These are phyloP conservation scores for Sonneratia caseolaris DNA, from an alignment of 345 rosid genomes.

Conservation along the genomic window DNA sequence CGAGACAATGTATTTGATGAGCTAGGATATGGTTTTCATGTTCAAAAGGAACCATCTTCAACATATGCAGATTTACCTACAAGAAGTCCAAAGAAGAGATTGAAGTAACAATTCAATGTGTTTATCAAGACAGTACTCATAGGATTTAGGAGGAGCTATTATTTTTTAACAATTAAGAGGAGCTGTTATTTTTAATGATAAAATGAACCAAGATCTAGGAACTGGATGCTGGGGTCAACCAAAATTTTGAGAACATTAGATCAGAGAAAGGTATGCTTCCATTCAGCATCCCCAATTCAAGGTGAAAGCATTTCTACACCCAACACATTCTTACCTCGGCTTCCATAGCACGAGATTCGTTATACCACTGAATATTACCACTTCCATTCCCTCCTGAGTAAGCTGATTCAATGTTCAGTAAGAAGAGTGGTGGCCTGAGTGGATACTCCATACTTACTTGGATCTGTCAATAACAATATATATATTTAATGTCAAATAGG, in stretches of 20 bases:
- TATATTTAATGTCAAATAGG: not conserved
- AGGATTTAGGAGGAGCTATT: not conserved
- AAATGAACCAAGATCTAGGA: not conserved
- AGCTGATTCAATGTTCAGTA: conserved; percentile 31
- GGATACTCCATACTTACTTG: conserved; percentile 81
- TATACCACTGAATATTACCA: conserved; percentile 38
- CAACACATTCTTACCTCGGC: conserved; percentile 50
- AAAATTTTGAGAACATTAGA: too few relatives aligned
- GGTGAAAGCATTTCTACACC: not conserved
- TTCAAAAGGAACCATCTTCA: conserved; percentile 52
- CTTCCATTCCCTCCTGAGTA: conserved; percentile 25
- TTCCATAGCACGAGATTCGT: conserved; percentile 82
- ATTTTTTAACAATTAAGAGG: not conserved
- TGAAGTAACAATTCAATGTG: not conserved
- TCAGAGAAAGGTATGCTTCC: too few relatives aligned
- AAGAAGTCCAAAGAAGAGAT: conserved; percentile 9
- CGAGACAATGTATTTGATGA: conserved; percentile 70
- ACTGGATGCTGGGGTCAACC: not conserved
- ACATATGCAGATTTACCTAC: conserved; percentile 74
- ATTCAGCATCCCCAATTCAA: not conserved
- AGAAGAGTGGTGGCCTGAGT: conserved; percentile 71
- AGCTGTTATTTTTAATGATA: not conserved
- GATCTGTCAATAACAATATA: conserved; percentile 33
- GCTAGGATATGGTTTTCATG: conserved; percentile 50
- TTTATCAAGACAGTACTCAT: not conserved